Evolutionary conservation across 1,284 basidiomycete genomes (phyloP), one percentile per base, ranked within the genome.

Genomic region (Trichosporon inkin): DNA sequence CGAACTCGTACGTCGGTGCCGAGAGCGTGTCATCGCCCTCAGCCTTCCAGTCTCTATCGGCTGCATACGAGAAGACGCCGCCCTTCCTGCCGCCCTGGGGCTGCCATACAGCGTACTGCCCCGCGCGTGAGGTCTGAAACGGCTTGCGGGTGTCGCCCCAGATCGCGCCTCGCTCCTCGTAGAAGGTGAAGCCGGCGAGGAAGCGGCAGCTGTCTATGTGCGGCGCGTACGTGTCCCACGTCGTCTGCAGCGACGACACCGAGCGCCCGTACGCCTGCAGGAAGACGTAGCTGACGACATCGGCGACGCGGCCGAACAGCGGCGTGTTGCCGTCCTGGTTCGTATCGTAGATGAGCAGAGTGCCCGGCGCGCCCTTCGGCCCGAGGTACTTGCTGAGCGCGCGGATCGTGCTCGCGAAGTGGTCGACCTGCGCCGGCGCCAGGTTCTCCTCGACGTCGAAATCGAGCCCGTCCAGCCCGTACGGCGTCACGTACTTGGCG

Each of bases 331-430:
- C 36, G 20, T 54, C 53, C 53, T 54, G 37, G 53, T 54, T 54
- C 11, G 53, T 54, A 36, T 54, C 53, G 37, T 54, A 54, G 53
- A 54, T 54, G 53, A 54, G 53, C 20, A 39, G 37, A 11, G 53
- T 39, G 53, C 22, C 53, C 13, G 20, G 7, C 53, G 24, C 38
- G 19, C 36, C 20, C 36, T 24, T 20, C 4, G 53, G 53, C 20
- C 53, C 53, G 37, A 54, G 37, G 35, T 54, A 54, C 36, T 54
- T 54, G 53, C 11, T 3, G 16, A 54, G 53, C 2, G 36, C 53
- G 16, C 13, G 14, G 53, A 54, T 20, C 22, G 38, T 54, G 37
- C 4, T 20, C 6, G 37, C 36, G 36, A 24, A 38, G 37, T 54
- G 53, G 20, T 22, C 24, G 6, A 20, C 53, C 53, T 54, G 20